phyloP scores from a whole-genome alignment of 225 moss, liverwort and hornwort genomes.

The Pseudoscleropodium purum region DNA sequence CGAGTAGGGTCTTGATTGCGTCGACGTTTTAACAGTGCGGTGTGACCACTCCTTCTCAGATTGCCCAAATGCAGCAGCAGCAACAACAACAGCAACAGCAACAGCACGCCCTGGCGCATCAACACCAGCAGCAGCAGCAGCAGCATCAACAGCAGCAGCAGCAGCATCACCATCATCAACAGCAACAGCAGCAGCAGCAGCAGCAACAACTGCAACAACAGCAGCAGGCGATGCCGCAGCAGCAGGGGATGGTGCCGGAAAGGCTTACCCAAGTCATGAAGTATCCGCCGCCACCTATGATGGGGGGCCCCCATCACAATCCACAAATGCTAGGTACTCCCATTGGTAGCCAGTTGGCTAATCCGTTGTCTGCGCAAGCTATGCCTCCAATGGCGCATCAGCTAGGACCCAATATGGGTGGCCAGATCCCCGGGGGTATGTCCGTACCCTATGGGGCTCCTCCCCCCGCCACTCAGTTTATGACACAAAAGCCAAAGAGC shows the following conservation, averaged over 20 bases:
- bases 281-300: constrained; percentile 52
- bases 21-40: not conserved
- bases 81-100: constrained; percentile 38
- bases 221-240: constrained; percentile 59
- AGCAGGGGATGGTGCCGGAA: constrained; percentile 69
- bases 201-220: constrained; percentile 32
- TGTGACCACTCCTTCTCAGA: not conserved
- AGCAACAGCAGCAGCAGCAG: rapidly evolving
- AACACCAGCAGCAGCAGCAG: constrained; percentile 17
- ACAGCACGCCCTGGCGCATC: constrained; percentile 11
- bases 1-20: not conserved
- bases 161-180: constrained; percentile 30
- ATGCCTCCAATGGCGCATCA: constrained; percentile 68
- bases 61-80: constrained; percentile 32
- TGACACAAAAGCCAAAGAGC: constrained; percentile 54
- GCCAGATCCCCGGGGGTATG: constrained; percentile 75
- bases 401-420: constrained; percentile 74
- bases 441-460: constrained; percentile 55
- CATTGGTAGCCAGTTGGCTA: constrained; percentile 70
- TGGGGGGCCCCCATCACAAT: constrained; percentile 42
- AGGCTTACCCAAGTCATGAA: constrained; percentile 63
- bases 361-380: constrained; percentile 29
- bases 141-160: constrained; percentile 6
- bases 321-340: constrained; percentile 61
- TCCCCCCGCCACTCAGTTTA: constrained; percentile 29